Base-by-base conservation (phyloP, 176 grass and related monocot genomes). In the Dendrocalamus sinicus region DNA sequence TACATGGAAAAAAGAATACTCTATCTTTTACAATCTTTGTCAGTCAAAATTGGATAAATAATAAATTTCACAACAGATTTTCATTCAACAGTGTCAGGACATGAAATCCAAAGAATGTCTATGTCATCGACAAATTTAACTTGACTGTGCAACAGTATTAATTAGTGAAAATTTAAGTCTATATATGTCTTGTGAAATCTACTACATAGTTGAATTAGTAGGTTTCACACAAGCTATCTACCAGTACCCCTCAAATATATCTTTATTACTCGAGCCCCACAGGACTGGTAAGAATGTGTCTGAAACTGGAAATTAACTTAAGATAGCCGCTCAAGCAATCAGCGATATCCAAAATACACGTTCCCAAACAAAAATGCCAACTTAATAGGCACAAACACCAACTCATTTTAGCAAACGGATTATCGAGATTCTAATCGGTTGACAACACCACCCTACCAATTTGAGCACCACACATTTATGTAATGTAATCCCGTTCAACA, bases 51-150 rank as follows among this genome's bases (percentile, higher is more conserved):
- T 75, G 26, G 41, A 40, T 52, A 24, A 75, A 35, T 35, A 35
- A 35, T 35, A 35, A 35, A 74, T 24, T 73, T 51, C 61, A 37
- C 45, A 66, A 50, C 9, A 28, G 9, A 26, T 45, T 75, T 8
- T 75, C 43, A 43, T 32, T 30, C 5, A 55, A 82, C 45, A 50
- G 46, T 52, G 26, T 4, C 2, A 43, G 9, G 6, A 37, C 14
- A 75, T 53, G 13, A 67, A 66, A 84, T 67, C n/a, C 23, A 53
- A 39, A 66, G 30, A 45, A 50, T 64, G 19, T 63, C 20, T 63
- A 44, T 13, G 20, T 51, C 54, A 45, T 51, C 3, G 19, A 26
- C 19, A 67, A 76, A 57, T 24, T 51, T 24, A 75, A 64, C 13
- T 12, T 66, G 26, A 72, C 26, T 44, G 44, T 45, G n/a, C 22